Base-by-base conservation (phyloP, 768 basidiomycete genomes). In the Termitomyces sp. region DNA sequence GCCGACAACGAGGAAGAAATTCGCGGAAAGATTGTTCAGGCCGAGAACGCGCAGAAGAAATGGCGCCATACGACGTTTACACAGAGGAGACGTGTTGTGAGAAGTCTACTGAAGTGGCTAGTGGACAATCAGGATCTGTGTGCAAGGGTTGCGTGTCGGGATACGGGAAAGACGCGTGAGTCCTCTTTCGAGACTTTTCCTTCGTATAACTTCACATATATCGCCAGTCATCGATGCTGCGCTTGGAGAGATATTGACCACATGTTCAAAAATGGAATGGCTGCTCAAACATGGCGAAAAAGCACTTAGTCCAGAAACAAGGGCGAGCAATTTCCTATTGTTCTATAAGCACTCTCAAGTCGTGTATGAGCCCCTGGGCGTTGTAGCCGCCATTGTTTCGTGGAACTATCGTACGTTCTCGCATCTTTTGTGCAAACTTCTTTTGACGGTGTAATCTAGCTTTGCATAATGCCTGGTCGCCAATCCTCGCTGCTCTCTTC, bases 221-320 rank as follows among this genome's bases (percentile, higher is more conserved):
- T 38, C 32, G 47, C 51, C 63, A 97, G 95, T 95, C 70, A 80
- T 98, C 60, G 96, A 98, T 66, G 95, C 95, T 35, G 88, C 91
- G 2, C 79, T 99, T 43, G 97, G 97, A 38, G 97, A 99, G 73
- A 90, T 98, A 63, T 68, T 99, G 46, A 91, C 91, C n/a, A 97
- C 94, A 0, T 91, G 92, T 68, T 90, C 92, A 12, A 99, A 99
- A 71, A 77, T 98, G 74, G 91, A 96, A 64, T 98, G 91, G 91
- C 69, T 98, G 18, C 81, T 98, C 48, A 82, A 86, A 7, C 84
- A 95, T 62, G 97, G 95, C 43, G 93, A 97, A 70, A 73, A 78
- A 26, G 85, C 81, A 43, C 75, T 99, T 36, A 77, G 76, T 61
- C 92, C 94, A 0, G 87, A 94, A 65, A 81, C 79, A 12, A 79